A percentile compares a stretch with the other conserved stretches of the same genome.
Conservation (phyloP, 352 stramenopile species). For the Phytopythium chamaehyphon region DNA sequence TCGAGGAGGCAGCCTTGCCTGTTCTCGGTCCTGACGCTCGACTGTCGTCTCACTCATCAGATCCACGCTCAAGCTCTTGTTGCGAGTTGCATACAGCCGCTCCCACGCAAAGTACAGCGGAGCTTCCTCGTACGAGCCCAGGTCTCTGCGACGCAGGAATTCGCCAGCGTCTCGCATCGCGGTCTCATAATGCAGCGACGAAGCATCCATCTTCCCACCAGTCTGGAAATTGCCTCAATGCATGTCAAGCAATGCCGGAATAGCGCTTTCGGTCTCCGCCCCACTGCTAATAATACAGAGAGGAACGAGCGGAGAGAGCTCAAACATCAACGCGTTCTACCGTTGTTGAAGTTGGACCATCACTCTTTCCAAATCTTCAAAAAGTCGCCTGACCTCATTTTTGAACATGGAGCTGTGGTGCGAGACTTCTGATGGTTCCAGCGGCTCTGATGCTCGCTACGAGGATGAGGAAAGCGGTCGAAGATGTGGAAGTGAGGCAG, state of each 20-base stretch:
- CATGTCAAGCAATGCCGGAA: not conserved
- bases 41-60: slow-evolving; percentile 29
- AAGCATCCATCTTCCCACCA: not conserved
- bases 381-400: not conserved
- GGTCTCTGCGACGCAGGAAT: slow-evolving; percentile 32
- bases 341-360: not conserved
- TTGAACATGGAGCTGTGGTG: slow-evolving; percentile 10
- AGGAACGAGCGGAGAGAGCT: too few species aligned
- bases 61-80: slow-evolving; percentile 41
- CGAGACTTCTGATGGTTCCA: not conserved
- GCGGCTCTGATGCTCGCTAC: slow-evolving; percentile 9
- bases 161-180: slow-evolving; percentile 25
- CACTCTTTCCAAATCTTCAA: not conserved
- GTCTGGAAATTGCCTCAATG: not conserved
- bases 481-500: not conserved
- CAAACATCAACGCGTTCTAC: too few species aligned
- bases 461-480: slow-evolving; percentile 6
- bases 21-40: slow-evolving; percentile 26
- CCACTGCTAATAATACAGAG: too few species aligned
- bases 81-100: slow-evolving; percentile 37
- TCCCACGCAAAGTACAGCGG: slow-evolving; percentile 59
- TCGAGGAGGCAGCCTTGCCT: slow-evolving; percentile 28
- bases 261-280: not conserved
- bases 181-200: slow-evolving; percentile 22
- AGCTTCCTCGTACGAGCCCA: slow-evolving; percentile 42